A percentile compares a stretch with the other conserved stretches of the same genome.
These are phyloP conservation scores for Sporopachydermia quercuum DNA, from an alignment of 805 yeast species.

Conservation along the genomic window DNA sequence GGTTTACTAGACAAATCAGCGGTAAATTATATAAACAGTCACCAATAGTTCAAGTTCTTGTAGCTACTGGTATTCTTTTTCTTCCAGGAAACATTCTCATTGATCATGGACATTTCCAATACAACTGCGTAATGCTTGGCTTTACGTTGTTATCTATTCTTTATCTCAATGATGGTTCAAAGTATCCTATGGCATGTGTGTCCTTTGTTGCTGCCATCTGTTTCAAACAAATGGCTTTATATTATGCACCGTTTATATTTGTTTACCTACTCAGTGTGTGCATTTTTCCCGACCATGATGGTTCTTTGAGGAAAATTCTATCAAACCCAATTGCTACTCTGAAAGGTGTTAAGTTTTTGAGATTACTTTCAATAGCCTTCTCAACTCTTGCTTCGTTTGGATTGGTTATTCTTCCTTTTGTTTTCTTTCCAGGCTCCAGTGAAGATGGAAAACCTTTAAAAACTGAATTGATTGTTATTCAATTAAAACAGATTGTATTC, in stretches of 20 bases:
- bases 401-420: constrained; percentile 39
- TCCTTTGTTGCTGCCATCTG: constrained; percentile 66
- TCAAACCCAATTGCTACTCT: constrained; percentile 7
- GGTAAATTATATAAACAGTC: constrained; percentile 41
- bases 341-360: constrained; percentile 5
- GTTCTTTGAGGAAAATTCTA: constrained; percentile 15
- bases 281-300: constrained; percentile 11
- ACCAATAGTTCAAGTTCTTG: constrained; percentile 62
- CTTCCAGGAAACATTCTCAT: constrained; percentile 74
- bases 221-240: constrained; percentile 92
- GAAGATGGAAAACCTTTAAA: too few species aligned
- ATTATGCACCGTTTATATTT: constrained; percentile 83
- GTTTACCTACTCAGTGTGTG: constrained; percentile 45
- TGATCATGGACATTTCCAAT: constrained; percentile 97
- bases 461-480: constrained; percentile 16
- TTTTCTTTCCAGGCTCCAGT: constrained; percentile 41
- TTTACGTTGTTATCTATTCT: constrained; percentile 54
- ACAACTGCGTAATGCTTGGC: constrained; percentile 89
- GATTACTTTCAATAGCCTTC: neutral
- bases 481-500: constrained; percentile 38
- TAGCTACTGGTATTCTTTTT: constrained; percentile 63
- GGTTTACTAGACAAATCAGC: constrained; percentile 49
- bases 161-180: constrained; percentile 45
- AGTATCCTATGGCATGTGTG: constrained; percentile 51
- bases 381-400: constrained; percentile 35